Conservation (phyloP, 306 rosid genomes). For the Alnus rubra region DNA sequence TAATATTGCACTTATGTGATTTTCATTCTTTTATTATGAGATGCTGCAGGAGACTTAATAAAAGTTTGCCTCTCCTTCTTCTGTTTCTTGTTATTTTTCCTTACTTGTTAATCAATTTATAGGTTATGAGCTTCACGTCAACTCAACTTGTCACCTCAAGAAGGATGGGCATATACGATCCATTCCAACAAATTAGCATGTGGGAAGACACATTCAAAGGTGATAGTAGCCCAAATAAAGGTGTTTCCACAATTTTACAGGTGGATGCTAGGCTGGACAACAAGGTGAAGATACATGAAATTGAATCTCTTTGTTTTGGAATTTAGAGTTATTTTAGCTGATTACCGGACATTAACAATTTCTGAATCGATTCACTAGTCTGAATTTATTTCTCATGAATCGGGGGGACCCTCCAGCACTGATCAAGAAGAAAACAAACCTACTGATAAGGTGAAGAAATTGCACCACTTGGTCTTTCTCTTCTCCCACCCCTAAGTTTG, state of each 20-base stretch:
- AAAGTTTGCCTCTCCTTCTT: background rate
- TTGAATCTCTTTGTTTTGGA: conserved; percentile 4
- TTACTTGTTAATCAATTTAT: conserved; percentile 4
- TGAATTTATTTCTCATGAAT: conserved; percentile 54
- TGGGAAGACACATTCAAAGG: conserved; percentile 65
- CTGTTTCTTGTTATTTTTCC: background rate
- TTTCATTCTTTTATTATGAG: background rate
- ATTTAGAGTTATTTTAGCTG: conserved; percentile 19
- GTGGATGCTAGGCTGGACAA: conserved; percentile 46
- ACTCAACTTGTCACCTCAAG: conserved; percentile 50
- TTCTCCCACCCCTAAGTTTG: background rate
- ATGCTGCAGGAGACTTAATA: background rate
- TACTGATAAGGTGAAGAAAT: conserved; percentile 63
- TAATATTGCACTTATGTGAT: background rate
- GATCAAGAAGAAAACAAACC: conserved; percentile 58
- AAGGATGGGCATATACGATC: conserved; percentile 76
- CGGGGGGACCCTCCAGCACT: conserved; percentile 45
- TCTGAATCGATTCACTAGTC: conserved; percentile 44
- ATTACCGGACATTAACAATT: conserved; percentile 21
- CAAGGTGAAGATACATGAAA: conserved; percentile 44
- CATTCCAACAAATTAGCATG: conserved; percentile 70
- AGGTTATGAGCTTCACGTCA: conserved; percentile 68
- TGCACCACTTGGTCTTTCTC: conserved; percentile 8
- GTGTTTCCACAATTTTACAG: conserved; percentile 47
- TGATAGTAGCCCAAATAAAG: conserved; percentile 43